These are phyloP conservation scores for Neurospora sp. DNA, from an alignment of 495 filamentous ascomycete species.

Conservation along the genomic window DNA sequence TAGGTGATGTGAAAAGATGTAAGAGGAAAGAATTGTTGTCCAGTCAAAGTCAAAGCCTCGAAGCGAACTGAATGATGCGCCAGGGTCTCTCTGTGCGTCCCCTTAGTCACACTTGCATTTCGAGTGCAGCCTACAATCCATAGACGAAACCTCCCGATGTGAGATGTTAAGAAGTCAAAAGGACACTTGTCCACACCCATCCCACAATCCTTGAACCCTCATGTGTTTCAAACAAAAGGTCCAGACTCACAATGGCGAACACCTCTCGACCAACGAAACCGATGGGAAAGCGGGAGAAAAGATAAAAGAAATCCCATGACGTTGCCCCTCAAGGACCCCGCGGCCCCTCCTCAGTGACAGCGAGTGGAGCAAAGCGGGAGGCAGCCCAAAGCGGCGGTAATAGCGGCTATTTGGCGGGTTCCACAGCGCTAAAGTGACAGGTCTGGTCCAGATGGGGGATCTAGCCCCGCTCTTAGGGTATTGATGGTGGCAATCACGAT, in stretches of 20 bases:
- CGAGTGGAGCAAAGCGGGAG: neutral
- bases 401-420: neutral
- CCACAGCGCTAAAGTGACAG: neutral
- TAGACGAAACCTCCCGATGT: no score
- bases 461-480: neutral
- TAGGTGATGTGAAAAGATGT: neutral
- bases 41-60: neutral
- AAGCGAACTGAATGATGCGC: neutral
- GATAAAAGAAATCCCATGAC: neutral
- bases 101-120: neutral
- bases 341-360: neutral
- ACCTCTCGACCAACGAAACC: neutral
- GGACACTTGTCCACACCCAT: neutral
- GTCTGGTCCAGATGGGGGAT: neutral
- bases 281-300: neutral
- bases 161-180: neutral
- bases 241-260: neutral
- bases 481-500: neutral
- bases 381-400: neutral
- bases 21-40: neutral
- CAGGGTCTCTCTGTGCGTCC: neutral
- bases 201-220: neutral
- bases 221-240: neutral
- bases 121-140: neutral
- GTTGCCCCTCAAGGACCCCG: neutral